A percentile compares a stretch with the other conserved stretches of the same genome.
phyloP scores from a whole-genome alignment of 345 rosid genomes.

The Populus ilicifolia region DNA sequence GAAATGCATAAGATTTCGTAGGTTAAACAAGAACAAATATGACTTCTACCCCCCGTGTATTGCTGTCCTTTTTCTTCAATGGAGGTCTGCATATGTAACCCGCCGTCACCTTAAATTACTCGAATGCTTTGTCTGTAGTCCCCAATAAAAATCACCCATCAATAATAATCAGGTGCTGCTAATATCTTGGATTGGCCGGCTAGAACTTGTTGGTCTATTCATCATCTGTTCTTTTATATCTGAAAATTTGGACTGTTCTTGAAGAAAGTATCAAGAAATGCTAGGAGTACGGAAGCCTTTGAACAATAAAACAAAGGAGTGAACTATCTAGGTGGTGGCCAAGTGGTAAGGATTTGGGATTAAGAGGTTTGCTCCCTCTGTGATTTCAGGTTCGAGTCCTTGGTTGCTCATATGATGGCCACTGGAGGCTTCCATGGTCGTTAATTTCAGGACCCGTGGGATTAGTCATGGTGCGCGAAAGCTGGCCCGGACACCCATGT shows the following conservation, averaged over 20 bases:
- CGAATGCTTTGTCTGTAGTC: not conserved
- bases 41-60: slow-evolving; percentile 12
- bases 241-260: slow-evolving; percentile 1
- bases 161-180: not conserved
- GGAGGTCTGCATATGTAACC: not conserved
- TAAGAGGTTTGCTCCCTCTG: too few relatives aligned
- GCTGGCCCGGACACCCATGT: too few relatives aligned
- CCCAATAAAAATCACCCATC: not conserved
- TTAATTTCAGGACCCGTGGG: too few relatives aligned
- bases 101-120: slow-evolving; percentile 2
- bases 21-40: not conserved
- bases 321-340: too few relatives aligned
- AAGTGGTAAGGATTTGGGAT: too few relatives aligned
- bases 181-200: not conserved
- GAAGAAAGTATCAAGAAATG: not conserved
- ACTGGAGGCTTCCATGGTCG: too few relatives aligned
- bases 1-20: slow-evolving; percentile 8
- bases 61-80: slow-evolving; percentile 8
- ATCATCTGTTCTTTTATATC: slow-evolving; percentile 2
- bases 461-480: too few relatives aligned
- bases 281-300: not conserved
- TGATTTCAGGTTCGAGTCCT: too few relatives aligned
- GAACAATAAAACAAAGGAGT: not conserved
- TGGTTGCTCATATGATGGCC: too few relatives aligned
- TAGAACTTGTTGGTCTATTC: slow-evolving; percentile 17